Base-by-base conservation (phyloP, 192 early-diverging fungal species). In the Ambispora gerdemannii region DNA sequence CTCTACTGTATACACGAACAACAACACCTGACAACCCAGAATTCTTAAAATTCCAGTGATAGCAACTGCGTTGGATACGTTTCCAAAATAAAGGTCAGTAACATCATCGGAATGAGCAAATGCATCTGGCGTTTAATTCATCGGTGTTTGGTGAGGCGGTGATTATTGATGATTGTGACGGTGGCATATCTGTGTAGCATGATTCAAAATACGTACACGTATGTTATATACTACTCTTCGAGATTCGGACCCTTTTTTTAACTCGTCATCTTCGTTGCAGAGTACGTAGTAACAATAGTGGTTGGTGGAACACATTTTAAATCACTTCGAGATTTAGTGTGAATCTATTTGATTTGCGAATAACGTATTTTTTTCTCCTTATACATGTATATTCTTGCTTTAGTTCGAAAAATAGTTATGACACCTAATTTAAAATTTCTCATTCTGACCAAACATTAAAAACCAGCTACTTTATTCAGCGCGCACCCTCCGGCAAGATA, bases 91-190 rank as follows among this genome's bases (percentile, higher is more conserved):
- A 13, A 30, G 55, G 24, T 13, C 15, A 47, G 8, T 43, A 11
- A 32, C 15, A n/a, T 0, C 15, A 49, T 17, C 13, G 7, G 11
- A 32, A 32, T 34, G 34, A 70, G n/a, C 68, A 70, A 4, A 70
- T 32, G 15, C 56, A 60, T 47, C 36, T 70, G 31, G 30, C 68
- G 3, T 70, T 70, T 49, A 70, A 70, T 50, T 56, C 68, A 20
- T 33, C 27, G 20, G n/a, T 70, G 32, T 70, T 60, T 50, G 68
- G 68, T 20, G 68, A 70, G 27, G 68, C 68, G 11, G 68, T 56
- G 4, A 70, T 70, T 6, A 17, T 70, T 13, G 56, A 70, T 70
- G 35, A 25, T 13, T 30, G 30, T 60, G 68, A 38, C 33, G 36
- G 68, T n/a, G n/a, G n/a, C n/a, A n/a, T n/a, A n/a, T n/a, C n/a